phyloP scores from a whole-genome alignment of 176 grass and related monocot species.

The Bromus sterilis region DNA sequence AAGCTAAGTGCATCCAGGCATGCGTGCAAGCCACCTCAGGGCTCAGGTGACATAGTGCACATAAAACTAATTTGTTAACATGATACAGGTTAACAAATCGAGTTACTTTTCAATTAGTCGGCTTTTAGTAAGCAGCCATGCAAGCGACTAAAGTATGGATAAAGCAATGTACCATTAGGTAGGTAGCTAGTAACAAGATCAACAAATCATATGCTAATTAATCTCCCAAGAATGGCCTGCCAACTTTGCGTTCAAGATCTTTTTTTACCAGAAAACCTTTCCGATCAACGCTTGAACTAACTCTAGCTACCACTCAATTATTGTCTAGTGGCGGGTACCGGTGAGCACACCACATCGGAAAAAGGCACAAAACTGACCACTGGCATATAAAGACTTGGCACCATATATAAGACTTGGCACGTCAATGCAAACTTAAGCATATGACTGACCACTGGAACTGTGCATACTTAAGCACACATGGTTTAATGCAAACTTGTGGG shows the following conservation, averaged over 20 bases:
- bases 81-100: constrained; percentile 15
- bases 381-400: too few relatives aligned
- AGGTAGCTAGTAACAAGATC: not conserved
- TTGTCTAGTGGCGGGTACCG: constrained; percentile 4
- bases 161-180: constrained; percentile 3
- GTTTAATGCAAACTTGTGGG: too few relatives aligned
- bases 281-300: constrained; percentile 28
- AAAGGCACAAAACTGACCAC: too few relatives aligned
- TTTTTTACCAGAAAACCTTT: not conserved
- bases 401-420: not conserved
- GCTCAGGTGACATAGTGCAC: not conserved
- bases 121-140: constrained; percentile 17
- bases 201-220: constrained; percentile 25
- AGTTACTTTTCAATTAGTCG: constrained; percentile 4
- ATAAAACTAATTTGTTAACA: not conserved
- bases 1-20: not conserved
- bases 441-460: not conserved
- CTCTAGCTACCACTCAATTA: constrained; percentile 8
- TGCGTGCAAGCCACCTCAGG: not conserved
- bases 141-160: not conserved
- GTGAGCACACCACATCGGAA: constrained; percentile 25
- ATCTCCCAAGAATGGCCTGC: constrained; percentile 14
- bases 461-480: not conserved
- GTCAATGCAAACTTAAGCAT: too few relatives aligned
- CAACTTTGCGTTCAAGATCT: constrained; percentile 15